Base-by-base conservation (phyloP, 2,329 filamentous ascomycete species). In the Hypoxylon sp. region DNA sequence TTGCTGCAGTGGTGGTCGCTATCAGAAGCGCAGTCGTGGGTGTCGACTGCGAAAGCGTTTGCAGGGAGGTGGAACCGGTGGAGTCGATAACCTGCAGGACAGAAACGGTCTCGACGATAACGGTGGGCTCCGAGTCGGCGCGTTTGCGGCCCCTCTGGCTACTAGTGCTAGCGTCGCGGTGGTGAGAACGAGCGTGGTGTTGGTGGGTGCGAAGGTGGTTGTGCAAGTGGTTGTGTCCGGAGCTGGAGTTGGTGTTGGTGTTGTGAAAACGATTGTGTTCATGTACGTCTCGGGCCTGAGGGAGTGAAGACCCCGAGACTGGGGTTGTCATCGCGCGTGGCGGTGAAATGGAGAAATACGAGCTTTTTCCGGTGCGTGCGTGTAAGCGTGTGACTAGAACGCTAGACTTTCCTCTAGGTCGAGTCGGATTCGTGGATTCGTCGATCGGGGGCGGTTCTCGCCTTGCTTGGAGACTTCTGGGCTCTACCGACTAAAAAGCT, bases 71-170 rank as follows among this genome's bases (percentile, higher is more conserved):
- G 26, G 77, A 78, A 64, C 85, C 85, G 46, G 74, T 72, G 47
- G 76, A 75, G 74, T 87, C 83, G 65, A 86, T 80, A 64, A 84
- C 71, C 68, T 86, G 81, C 57, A 87, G 74, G 72, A 87, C 77
- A 24, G 84, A 85, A 66, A 87, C 75, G 69, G 85, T 87, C 73
- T 85, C 80, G 55, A 86, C 77, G 70, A 87, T 82, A 70, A 84
- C 75, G 69, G 78, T 75, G 51, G 72, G 61, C 20, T 76, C 73
- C 49, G 73, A 65, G 59, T 72, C 71, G 66, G 66, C 57, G 47
- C 65, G 68, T 51, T 63, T 65, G 43, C 67, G 67, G 39, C 57
- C 53, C 51, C 47, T 62, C 49, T 58, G 67, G 48, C 17, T 26
- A 47, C 52, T 57, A 41, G n/a, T 19, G n/a, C 34, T 39, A n/a